These are phyloP conservation scores for Gymnopus androsaceus DNA, from an alignment of 1,284 basidiomycete genomes.

Conservation along the genomic window DNA sequence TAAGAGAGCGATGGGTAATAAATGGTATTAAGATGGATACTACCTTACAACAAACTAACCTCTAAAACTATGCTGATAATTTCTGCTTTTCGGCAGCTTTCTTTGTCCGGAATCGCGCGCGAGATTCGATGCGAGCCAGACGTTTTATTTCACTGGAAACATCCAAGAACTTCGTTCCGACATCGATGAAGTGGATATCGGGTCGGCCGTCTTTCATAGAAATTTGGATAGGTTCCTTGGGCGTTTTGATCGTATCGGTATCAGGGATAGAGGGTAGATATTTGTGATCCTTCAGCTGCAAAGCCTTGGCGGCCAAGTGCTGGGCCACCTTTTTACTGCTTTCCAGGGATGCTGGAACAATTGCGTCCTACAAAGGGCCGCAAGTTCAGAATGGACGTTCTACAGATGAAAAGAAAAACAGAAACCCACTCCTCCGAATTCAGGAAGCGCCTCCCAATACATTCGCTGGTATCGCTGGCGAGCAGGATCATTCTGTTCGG, in stretches of 20 bases:
- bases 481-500: constrained; percentile 54
- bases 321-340: constrained; percentile 39
- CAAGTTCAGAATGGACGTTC: constrained; percentile 8
- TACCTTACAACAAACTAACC: background rate
- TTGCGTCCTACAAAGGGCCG: constrained; percentile 58
- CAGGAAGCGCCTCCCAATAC: constrained; percentile 74
- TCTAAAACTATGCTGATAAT: background rate
- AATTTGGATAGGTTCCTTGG: constrained; percentile 37
- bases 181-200: constrained; percentile 63
- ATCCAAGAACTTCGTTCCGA: constrained; percentile 68
- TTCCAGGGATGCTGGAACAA: constrained; percentile 55
- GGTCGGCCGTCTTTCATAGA: constrained; percentile 45
- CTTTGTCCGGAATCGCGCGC: constrained; percentile 11
- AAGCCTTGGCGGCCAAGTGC: constrained; percentile 31
- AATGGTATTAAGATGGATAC: background rate
- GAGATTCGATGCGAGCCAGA: constrained; percentile 39
- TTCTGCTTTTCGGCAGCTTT: constrained; percentile 8
- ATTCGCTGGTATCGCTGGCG: constrained; percentile 68
- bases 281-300: constrained; percentile 40
- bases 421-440: constrained; percentile 57
- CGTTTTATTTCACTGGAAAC: constrained; percentile 52
- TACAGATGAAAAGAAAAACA: background rate
- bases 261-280: constrained; percentile 39
- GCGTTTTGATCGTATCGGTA: constrained; percentile 36
- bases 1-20: background rate